Evolutionary conservation across 2,329 filamentous ascomycete genomes (phyloP).

Genomic region (Exophiala xenobiotica): DNA sequence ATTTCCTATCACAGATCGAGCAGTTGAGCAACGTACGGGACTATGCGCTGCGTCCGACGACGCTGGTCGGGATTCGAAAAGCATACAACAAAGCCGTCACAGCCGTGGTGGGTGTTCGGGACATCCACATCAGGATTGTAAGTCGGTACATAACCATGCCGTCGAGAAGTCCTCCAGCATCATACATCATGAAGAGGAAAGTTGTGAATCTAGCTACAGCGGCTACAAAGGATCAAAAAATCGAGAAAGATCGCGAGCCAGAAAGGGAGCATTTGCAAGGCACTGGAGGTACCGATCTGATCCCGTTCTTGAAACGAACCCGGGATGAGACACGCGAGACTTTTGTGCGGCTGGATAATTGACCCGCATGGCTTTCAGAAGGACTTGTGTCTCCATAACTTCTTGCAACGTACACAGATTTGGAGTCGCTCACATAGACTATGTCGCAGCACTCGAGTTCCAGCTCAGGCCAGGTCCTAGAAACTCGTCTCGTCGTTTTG

Average conservation of each 20-base stretch:
- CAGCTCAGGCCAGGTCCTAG: no score
- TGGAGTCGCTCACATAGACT: no score
- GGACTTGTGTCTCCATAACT: no score
- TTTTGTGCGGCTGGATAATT: background rate
- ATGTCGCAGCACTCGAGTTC: no score
- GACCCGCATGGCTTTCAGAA: no score
- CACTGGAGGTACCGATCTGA: slow-evolving; percentile 54
- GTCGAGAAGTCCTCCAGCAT: slow-evolving; percentile 30
- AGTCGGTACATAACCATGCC: slow-evolving; percentile 54
- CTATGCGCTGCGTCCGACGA: slow-evolving; percentile 41
- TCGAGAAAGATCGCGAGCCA: slow-evolving; percentile 21
- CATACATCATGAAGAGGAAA: slow-evolving; percentile 17
- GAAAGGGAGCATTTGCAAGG: slow-evolving; percentile 40
- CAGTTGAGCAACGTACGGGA: slow-evolving; percentile 47
- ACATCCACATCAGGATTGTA: slow-evolving; percentile 55
- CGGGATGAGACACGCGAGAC: slow-evolving; percentile 47
- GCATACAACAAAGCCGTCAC: slow-evolving; percentile 19
- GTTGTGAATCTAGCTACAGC: slow-evolving; percentile 47
- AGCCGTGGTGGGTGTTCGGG: slow-evolving; percentile 46
- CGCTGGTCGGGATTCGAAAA: slow-evolving; percentile 35
- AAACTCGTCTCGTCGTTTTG: no score
- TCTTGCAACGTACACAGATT: no score
- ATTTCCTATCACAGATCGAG: slow-evolving; percentile 51
- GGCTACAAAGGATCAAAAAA: slow-evolving; percentile 37
- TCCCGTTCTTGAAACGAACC: slow-evolving; percentile 54